Conservation (phyloP, 2,329 filamentous ascomycete genomes). For the Aspergillus unguis region DNA sequence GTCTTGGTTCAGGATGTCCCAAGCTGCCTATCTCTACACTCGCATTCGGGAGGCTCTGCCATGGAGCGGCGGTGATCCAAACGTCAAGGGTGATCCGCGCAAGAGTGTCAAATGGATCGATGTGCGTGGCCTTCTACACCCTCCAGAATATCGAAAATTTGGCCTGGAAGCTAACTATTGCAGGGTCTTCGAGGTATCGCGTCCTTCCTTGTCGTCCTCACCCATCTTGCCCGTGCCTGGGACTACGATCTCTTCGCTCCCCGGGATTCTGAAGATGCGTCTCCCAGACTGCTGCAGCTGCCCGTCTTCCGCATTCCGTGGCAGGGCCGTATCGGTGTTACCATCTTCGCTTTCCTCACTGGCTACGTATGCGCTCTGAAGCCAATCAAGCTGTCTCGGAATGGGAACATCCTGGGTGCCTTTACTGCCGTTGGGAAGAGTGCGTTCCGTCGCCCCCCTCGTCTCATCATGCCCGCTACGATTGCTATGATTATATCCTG, state of each 20-base stretch:
- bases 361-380: slow-evolving; percentile 57
- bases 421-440: slow-evolving; percentile 51
- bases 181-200: slow-evolving; percentile 54
- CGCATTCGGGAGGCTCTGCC: slow-evolving; percentile 21
- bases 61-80: slow-evolving; percentile 22
- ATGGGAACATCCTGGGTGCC: slow-evolving; percentile 44
- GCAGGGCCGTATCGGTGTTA: slow-evolving; percentile 54
- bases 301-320: slow-evolving; percentile 55
- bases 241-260: slow-evolving; percentile 53
- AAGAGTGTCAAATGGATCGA: slow-evolving; percentile 58
- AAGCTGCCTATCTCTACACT: slow-evolving; percentile 19
- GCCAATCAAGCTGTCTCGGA: slow-evolving; percentile 50
- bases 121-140: slow-evolving; percentile 41
- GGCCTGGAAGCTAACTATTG: background rate
- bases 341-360: slow-evolving; percentile 56
- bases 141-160: no score
- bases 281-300: slow-evolving; percentile 49
- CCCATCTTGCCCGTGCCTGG: slow-evolving; percentile 52
- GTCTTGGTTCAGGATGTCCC: slow-evolving; percentile 13
- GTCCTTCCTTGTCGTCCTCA: slow-evolving; percentile 53
- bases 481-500: slow-evolving; percentile 53
- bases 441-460: slow-evolving; percentile 52
- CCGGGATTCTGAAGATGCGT: slow-evolving; percentile 40
- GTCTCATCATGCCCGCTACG: slow-evolving; percentile 52
- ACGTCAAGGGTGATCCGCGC: slow-evolving; percentile 31